Evolutionary conservation across 352 stramenopile genomes (phyloP).

Genomic region (Phytopythium montanum): DNA sequence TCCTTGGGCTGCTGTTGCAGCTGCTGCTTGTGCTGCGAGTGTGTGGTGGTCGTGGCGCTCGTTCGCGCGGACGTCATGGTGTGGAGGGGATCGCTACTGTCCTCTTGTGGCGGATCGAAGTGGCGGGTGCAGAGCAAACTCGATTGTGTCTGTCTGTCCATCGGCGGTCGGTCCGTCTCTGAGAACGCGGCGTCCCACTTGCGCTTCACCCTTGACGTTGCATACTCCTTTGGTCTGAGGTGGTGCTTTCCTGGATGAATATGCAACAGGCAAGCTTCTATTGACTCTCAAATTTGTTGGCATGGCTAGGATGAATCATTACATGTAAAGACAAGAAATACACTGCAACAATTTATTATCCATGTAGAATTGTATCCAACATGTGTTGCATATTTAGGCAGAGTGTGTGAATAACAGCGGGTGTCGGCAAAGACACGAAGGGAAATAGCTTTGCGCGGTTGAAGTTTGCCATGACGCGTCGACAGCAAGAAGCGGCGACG

Average conservation of each 20-base stretch:
- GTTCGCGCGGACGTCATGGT: slow-evolving; percentile 20
- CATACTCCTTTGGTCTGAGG: neutral
- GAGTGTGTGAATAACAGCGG: neutral
- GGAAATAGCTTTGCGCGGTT: slow-evolving; percentile 1
- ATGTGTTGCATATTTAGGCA: too few species aligned
- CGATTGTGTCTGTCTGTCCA: neutral
- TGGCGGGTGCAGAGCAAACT: neutral
- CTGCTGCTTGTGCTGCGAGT: slow-evolving; percentile 17
- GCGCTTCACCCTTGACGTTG: neutral
- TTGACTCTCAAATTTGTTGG: too few species aligned
- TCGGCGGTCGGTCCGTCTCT: neutral
- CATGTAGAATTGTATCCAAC: too few species aligned
- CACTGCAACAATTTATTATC: too few species aligned
- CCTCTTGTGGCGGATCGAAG: too few species aligned
- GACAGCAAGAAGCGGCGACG: neutral
- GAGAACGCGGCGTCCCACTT: slow-evolving; percentile 1
- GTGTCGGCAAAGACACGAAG: neutral
- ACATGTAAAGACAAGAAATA: too few species aligned
- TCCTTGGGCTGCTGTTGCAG: slow-evolving; percentile 14
- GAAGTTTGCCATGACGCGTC: neutral
- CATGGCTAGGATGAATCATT: too few species aligned
- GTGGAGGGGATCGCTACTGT: neutral
- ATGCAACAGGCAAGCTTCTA: too few species aligned
- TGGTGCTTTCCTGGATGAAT: too few species aligned
- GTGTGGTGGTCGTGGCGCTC: slow-evolving; percentile 3